A percentile compares a stretch with the other conserved stretches of the same genome.
Evolutionary conservation across 1,139 yeast species (phyloP).

Genomic region (Entelexis paramagnoliae): DNA sequence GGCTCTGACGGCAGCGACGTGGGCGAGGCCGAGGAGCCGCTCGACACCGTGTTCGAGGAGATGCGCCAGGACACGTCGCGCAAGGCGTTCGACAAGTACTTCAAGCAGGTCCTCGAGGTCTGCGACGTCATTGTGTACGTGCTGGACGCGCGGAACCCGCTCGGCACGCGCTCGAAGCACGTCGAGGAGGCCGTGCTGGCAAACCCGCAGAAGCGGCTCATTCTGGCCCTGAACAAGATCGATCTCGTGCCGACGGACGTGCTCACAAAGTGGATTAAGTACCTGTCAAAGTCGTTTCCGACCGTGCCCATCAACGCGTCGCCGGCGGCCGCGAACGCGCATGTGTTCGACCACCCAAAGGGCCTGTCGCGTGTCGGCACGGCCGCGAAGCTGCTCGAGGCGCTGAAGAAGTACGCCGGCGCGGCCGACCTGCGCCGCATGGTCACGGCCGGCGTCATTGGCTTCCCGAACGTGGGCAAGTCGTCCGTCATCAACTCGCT

Average conservation of each 20-base stretch:
- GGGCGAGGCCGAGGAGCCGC: conserved; percentile 31
- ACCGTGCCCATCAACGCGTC: conserved; percentile 68
- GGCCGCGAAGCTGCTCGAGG: conserved; percentile 61
- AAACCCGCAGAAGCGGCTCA: conserved; percentile 70
- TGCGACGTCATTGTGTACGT: conserved; percentile 87
- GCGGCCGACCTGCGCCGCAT: conserved; percentile 80
- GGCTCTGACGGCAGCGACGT: conserved; percentile 26
- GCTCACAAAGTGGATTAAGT: conserved; percentile 73
- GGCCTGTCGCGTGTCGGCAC: conserved; percentile 57
- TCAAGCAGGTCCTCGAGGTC: conserved; percentile 82
- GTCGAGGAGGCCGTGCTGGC: conserved; percentile 85
- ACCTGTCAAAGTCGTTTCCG: conserved; percentile 75
- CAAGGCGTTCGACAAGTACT: conserved; percentile 54
- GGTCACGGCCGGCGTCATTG: conserved; percentile 92
- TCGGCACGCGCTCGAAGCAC: conserved; percentile 80
- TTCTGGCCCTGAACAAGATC: conserved; percentile 78
- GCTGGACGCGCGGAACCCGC: conserved; percentile 96
- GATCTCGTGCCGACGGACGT: conserved; percentile 83
- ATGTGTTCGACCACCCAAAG: conserved; percentile 52
- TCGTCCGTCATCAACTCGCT: conserved; percentile 83
- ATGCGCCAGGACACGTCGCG: conserved; percentile 57
- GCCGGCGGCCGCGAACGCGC: conserved; percentile 46
- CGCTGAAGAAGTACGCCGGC: conserved; percentile 76
- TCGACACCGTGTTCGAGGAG: conserved; percentile 26
- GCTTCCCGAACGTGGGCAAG: conserved; percentile 84